Conservation (phyloP, 306 rosid species). For the Senna siamea region DNA sequence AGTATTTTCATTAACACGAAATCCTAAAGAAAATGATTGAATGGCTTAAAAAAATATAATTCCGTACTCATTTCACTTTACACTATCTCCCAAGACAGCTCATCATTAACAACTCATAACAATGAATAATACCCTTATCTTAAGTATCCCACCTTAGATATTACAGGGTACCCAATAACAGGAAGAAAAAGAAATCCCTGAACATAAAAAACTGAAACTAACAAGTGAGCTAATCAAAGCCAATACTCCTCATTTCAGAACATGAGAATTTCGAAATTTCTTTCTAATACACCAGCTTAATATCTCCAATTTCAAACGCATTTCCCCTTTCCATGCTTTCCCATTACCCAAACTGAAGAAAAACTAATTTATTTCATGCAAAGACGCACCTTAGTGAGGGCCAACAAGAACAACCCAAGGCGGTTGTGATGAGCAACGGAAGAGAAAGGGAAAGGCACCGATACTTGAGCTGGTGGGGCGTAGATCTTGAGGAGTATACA, state of each 20-base stretch:
- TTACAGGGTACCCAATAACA: neutral
- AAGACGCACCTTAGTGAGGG: constrained; percentile 76
- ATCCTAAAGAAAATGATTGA: constrained; percentile 1
- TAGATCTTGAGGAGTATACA: constrained; percentile 86
- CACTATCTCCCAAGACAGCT: constrained; percentile 8
- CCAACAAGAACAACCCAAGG: constrained; percentile 73
- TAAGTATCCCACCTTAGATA: too few relatives aligned
- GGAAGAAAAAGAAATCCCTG: neutral
- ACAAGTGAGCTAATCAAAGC: neutral
- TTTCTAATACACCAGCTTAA: neutral
- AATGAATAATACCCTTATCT: too few relatives aligned
- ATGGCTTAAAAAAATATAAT: neutral
- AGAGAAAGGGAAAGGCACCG: constrained; percentile 75
- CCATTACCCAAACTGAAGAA: neutral
- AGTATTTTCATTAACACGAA: neutral
- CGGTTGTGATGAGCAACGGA: constrained; percentile 82
- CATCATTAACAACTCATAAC: too few relatives aligned
- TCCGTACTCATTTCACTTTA: constrained; percentile 12
- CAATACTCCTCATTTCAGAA: neutral
- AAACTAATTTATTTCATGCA: neutral
- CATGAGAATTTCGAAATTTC: neutral
- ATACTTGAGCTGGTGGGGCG: constrained; percentile 69
- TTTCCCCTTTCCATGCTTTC: neutral
- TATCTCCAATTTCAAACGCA: neutral
- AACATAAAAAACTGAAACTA: neutral